Evolutionary conservation across 2,329 filamentous ascomycete genomes (phyloP), one percentile per base, ranked within the genome.

Genomic region (Nemania serpens): DNA sequence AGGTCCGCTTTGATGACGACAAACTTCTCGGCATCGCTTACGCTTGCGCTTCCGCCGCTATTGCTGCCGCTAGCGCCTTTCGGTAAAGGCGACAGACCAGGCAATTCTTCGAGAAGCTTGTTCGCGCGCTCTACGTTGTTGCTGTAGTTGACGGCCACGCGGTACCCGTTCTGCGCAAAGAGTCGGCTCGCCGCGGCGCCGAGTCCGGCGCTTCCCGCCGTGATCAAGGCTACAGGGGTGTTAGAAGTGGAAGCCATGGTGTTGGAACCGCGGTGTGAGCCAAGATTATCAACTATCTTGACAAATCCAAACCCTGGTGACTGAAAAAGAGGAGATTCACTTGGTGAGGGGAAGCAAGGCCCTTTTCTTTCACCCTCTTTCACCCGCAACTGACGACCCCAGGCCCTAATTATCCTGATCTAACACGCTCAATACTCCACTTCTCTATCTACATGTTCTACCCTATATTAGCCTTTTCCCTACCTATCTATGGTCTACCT

Each of bases 141-240:
- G 74, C 82, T 80, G 75, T 92, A 94, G 76, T 93, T 94, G 72
- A 95, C 83, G 9, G 86, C 85, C 10, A 94, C 78, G 59, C 90
- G 88, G 71, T 84, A 85, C 48, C 89, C 89, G 68, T 88, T 81
- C 20, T 81, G 76, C 9, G 90, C 90, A 68, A 93, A 91, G 34
- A 87, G 84, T 57, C 84, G 82, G 41, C 82, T 84, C 2, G 91
- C 81, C 3, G 88, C 79, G 45, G 89, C 90, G 37, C 91, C 91
- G 34, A 94, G 82, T 2, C 91, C 91, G 66, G 90, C 80, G 45
- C 76, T 81, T 29, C 79, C 79, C n/a, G 80, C 82, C 0, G 81
- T 84, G 25, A 84, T 86, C 58, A 81, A 72, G 15, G 71, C 75
- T 3, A 79, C 76, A 4, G 70, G 70, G 50, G 67, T 66, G 49